Conservation (phyloP, 2,329 filamentous ascomycete species). For the Penicillium italicum region DNA sequence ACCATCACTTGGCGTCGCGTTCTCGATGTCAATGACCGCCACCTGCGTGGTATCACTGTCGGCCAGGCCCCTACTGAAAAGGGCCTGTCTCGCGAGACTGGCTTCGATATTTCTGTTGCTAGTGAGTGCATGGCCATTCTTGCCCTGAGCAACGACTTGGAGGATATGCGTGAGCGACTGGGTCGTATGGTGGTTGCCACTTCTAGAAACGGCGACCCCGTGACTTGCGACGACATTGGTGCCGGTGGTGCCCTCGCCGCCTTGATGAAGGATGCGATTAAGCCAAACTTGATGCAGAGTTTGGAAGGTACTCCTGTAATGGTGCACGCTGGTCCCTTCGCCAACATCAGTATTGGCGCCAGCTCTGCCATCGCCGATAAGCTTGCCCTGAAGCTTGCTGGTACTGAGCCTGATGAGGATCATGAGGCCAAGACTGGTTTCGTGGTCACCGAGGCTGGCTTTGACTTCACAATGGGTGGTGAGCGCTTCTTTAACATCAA, state of each 20-base stretch:
- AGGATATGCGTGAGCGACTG: conserved; percentile 87
- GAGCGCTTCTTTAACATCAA: conserved; percentile 99
- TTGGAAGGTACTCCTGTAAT: conserved; percentile 96
- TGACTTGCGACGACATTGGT: conserved; percentile 94
- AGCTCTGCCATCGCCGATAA: conserved; percentile 94
- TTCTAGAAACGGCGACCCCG: conserved; percentile 77
- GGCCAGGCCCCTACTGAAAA: conserved; percentile 88
- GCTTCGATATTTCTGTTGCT: conserved; percentile 96
- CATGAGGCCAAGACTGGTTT: conserved; percentile 79
- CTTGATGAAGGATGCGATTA: conserved; percentile 96
- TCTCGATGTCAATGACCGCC: conserved; percentile 93
- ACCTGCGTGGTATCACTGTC: conserved; percentile 83
- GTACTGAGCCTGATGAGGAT: conserved; percentile 88
- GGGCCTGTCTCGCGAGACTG: conserved; percentile 80
- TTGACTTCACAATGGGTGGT: conserved; percentile 99
- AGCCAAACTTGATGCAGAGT: conserved; percentile 98
- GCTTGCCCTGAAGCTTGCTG: conserved; percentile 90
- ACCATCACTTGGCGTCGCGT: conserved; percentile 98
- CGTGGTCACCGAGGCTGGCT: conserved; percentile 93
- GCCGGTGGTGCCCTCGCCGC: conserved; percentile 88
- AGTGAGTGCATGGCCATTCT: conserved; percentile 98
- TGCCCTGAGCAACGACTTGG: conserved; percentile 80
- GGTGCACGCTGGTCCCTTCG: conserved; percentile 94
- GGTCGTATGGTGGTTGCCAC: conserved; percentile 94
- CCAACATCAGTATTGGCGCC: conserved; percentile 96